Conservation (phyloP, 768 basidiomycete species). For the Gymnopilus junonius region DNA sequence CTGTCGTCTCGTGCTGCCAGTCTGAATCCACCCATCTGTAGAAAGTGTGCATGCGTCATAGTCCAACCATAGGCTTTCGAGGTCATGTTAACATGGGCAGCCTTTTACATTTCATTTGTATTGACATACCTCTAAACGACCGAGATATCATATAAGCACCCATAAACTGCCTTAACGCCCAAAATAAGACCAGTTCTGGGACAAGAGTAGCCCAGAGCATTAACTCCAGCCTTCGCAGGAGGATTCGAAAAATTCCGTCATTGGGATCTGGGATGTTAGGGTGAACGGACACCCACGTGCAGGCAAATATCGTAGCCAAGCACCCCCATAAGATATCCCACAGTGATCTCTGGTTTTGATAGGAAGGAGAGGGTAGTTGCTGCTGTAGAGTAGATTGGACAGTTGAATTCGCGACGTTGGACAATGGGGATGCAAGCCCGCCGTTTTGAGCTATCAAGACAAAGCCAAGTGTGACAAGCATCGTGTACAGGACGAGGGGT, state of each 20-base stretch:
- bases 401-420: no score
- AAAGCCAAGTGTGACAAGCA: no score
- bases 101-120: no score
- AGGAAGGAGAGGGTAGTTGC: no score
- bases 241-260: not conserved
- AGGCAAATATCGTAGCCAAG: not conserved
- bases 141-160: no score
- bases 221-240: not conserved
- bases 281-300: not conserved
- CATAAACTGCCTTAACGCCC: not conserved
- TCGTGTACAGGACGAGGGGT: no score
- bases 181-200: not conserved
- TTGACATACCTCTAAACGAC: no score
- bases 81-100: no score
- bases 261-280: not conserved
- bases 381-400: no score
- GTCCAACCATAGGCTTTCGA: constrained; percentile 5
- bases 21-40: constrained; percentile 11
- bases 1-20: not conserved
- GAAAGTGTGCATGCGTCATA: constrained; percentile 1
- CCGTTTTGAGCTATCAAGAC: no score
- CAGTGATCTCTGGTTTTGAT: no score
- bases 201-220: not conserved
- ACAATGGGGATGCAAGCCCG: no score
- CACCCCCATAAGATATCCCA: constrained; percentile 1